phyloP scores from a whole-genome alignment of 768 basidiomycete genomes.

The Xerocomus brunneocitrinus region DNA sequence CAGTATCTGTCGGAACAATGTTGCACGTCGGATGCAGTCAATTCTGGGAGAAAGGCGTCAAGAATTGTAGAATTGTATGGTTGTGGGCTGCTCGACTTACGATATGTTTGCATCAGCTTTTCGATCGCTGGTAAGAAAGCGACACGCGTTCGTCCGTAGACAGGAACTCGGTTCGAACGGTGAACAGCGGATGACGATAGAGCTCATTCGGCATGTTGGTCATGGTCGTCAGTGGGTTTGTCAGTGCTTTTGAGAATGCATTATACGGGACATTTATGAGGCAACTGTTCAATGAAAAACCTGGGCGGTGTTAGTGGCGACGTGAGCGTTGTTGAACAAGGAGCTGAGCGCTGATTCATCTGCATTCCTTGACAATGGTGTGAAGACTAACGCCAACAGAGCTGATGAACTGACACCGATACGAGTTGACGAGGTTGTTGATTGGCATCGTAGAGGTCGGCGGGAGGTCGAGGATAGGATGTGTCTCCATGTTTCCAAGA shows the following conservation, averaged over 20 bases:
- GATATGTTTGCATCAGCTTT: conserved; percentile 44
- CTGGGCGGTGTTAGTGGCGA: neutral
- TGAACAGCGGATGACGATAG: conserved; percentile 42
- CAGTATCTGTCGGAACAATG: conserved; percentile 47
- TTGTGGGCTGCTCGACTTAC: conserved; percentile 29
- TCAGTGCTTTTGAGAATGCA: neutral
- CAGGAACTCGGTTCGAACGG: conserved; percentile 39
- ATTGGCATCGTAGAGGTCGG: too few relatives aligned
- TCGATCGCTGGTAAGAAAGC: conserved; percentile 48
- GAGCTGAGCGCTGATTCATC: neutral
- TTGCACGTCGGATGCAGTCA: conserved; percentile 46
- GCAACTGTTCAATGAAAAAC: neutral
- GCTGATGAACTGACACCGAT: too few relatives aligned
- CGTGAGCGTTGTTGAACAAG: too few relatives aligned
- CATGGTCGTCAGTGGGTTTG: neutral
- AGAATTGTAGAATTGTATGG: neutral
- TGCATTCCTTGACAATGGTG: too few relatives aligned
- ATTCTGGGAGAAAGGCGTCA: conserved; percentile 2
- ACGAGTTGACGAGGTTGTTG: too few relatives aligned
- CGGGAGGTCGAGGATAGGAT: too few relatives aligned
- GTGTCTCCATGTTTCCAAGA: too few relatives aligned
- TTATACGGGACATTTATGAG: neutral
- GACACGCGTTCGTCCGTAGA: conserved; percentile 44
- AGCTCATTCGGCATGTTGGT: conserved; percentile 10
- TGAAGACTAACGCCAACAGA: too few relatives aligned